These are phyloP conservation scores for Cryphonectria carpinicola DNA, from an alignment of 2,329 filamentous ascomycete genomes.

Conservation along the genomic window DNA sequence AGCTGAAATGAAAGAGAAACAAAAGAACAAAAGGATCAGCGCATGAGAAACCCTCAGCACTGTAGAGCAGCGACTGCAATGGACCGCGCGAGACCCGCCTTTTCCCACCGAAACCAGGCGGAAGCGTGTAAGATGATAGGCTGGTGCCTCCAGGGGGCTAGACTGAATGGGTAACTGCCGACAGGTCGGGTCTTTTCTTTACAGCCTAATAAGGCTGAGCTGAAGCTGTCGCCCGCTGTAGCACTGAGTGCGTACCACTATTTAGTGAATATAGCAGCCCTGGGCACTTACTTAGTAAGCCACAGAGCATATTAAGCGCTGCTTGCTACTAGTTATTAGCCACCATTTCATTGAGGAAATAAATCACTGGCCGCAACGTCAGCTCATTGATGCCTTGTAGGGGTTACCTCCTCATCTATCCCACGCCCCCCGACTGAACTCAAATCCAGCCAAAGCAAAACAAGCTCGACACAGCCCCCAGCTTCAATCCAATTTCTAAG, in stretches of 20 bases:
- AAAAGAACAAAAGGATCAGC: background rate
- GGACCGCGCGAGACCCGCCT: background rate
- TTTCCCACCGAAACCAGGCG: background rate
- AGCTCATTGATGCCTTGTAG: slow-evolving; percentile 21
- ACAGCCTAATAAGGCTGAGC: background rate
- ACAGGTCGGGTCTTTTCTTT: background rate
- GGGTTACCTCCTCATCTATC: background rate
- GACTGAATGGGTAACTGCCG: slow-evolving; percentile 12
- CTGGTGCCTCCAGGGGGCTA: background rate
- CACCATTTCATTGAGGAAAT: background rate
- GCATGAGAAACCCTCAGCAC: background rate
- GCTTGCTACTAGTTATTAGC: background rate
- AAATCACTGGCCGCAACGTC: slow-evolving; percentile 16
- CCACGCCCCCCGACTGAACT: background rate
- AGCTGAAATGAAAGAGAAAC: no score
- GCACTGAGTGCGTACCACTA: background rate
- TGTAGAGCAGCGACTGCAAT: background rate
- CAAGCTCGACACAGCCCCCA: background rate
- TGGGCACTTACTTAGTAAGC: background rate
- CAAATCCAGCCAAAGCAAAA: background rate
- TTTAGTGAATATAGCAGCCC: background rate
- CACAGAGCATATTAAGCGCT: background rate
- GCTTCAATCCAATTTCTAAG: background rate
- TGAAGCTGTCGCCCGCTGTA: background rate
- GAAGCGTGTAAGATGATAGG: slow-evolving; percentile 22